phyloP scores from a whole-genome alignment of 1,139 yeast genomes.

The Sugiyamaella japonica region DNA sequence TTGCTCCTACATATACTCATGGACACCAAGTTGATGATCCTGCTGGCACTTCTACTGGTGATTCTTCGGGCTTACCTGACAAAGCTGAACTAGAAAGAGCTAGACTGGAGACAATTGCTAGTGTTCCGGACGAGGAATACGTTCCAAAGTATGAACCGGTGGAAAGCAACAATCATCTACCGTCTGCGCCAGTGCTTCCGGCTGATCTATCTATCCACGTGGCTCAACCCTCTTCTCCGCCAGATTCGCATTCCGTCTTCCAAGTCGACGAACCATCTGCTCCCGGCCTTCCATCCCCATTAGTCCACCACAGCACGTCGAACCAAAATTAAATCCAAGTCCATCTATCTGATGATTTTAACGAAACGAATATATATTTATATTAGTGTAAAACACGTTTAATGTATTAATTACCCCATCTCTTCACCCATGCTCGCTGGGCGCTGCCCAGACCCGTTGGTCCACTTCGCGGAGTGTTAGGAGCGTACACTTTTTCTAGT shows the following conservation, averaged over 20 bases:
- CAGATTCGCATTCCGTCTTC: neutral
- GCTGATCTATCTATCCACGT: neutral
- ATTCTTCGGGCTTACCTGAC: slow-evolving; percentile 24
- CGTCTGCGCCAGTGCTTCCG: slow-evolving; percentile 6
- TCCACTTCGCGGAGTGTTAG: too few relatives aligned
- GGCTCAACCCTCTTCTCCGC: neutral
- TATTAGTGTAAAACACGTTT: slow-evolving; percentile 2
- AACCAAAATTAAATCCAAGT: neutral
- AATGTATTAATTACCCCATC: slow-evolving; percentile 5
- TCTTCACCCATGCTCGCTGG: neutral
- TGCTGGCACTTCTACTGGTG: neutral
- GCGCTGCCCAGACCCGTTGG: too few relatives aligned
- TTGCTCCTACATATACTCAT: slow-evolving; percentile 11
- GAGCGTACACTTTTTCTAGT: too few relatives aligned
- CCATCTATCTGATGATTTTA: slow-evolving; percentile 4
- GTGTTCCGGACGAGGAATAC: slow-evolving; percentile 32
- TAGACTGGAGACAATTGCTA: slow-evolving; percentile 29
- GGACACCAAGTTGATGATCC: neutral
- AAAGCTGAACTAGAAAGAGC: slow-evolving; percentile 36
- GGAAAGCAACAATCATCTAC: slow-evolving; percentile 6
- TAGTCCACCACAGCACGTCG: neutral
- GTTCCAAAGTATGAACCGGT: slow-evolving; percentile 31
- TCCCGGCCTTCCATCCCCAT: slow-evolving; percentile 11
- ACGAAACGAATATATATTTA: slow-evolving; percentile 8
- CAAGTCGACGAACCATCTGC: slow-evolving; percentile 19